Evolutionary conservation across 768 basidiomycete species (phyloP), one percentile per base, ranked within the genome.

Genomic region (Termitomyces heimii): DNA sequence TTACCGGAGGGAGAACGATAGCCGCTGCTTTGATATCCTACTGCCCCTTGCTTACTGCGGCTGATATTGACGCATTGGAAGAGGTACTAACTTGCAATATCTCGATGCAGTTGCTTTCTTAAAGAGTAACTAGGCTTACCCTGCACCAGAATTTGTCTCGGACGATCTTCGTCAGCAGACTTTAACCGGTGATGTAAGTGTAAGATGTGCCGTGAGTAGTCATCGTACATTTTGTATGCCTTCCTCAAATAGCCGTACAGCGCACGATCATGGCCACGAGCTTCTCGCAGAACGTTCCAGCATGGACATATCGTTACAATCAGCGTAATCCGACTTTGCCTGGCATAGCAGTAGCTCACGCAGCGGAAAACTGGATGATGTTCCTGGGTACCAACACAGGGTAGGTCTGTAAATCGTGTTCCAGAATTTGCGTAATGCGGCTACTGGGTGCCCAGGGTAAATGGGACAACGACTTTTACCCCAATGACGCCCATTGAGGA

Each of bases 321-420:
- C 80, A 84, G 57, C 69, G 73, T 4, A 78, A 82, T 53, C 79
- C 79, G 7, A 78, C 79, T 0, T 59, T 60, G 4, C 69, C 69
- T 16, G 69, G 70, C 18, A 18, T n/a, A n/a, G n/a, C 51, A 9
- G 78, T 81, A 1, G 66, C 53, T 1, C 84, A 85, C 59, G 77
- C 84, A 7, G 75, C 85, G 0, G 85, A 84, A 65, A 84, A 86
- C 62, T 85, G 81, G 80, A 84, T 84, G 82, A 81, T 85, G 83
- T 85, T 84, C 70, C 66, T 68, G 22, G 84, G 86, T 1, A 78
- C 74, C 1, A 80, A 80, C 56, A 84, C 83, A 31, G 84, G 84
- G 85, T 84, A 63, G 20, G 73, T 62, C 1, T 34, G 22, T 22
- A 37, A 18, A 43, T 34, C 5, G 9, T 18, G 5, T 55, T 35